Evolutionary conservation across 1,284 basidiomycete species (phyloP), one percentile per base, ranked within the genome.

Genomic region (Irpex lacteus): DNA sequence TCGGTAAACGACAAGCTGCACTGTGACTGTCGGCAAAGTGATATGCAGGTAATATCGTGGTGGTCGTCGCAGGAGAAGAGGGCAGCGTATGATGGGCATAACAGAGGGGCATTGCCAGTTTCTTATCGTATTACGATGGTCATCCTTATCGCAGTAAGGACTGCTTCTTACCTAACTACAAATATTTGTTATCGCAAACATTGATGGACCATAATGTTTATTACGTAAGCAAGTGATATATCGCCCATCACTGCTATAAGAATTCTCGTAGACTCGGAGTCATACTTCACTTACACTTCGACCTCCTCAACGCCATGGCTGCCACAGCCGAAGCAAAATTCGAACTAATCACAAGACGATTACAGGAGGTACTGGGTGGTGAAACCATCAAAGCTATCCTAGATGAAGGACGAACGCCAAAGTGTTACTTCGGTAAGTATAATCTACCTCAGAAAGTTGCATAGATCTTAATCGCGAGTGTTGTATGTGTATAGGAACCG

Each of bases 321-420:
- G 62, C 63, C 34, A 58, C 71, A 13, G 70, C 80, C 0, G 85
- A 91, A 62, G 87, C 89, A 69, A 90, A 89, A 71, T 98, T 86
- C 81, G 84, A 91, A 58, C 80, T 98, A 63, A 98, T 99, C 70
- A 96, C 93, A 0, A 82, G 96, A 60, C 82, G 91, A 70, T 77
- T 99, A 50, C 88, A 94, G 69, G 98, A 99, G 77, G 90, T 95
- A 1, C 87, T 99, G 5, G 93, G 95, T 52, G 91, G 83, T 6
- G 96, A 98, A 62, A 79, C 83, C 59, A 90, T 99, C 76, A 92
- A 94, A 74, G 81, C 87, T 50, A 88, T 98, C 63, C 82, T 98
- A 50, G 83, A 86, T 9, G 92, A 98, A 72, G 92, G 90, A 40
- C 82, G 85, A 72, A 79, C 85, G 54, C 89, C 88, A 44, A 95